phyloP scores from a whole-genome alignment of 257 asterid genomes.

The Capsicum rhomboideum region DNA sequence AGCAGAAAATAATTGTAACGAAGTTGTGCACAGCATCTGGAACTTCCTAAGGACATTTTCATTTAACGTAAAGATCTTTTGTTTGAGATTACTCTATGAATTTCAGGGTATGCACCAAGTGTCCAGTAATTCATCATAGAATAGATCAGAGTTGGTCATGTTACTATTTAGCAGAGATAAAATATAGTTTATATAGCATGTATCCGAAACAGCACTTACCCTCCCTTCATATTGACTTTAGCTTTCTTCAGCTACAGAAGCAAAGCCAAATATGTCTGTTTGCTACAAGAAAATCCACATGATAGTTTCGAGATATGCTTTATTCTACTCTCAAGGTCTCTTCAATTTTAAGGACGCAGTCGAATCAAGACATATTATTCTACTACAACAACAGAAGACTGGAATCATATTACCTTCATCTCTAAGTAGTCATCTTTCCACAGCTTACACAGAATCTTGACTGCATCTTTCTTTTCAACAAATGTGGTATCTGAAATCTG shows the following conservation, averaged over 20 bases:
- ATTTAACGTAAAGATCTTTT: neutral
- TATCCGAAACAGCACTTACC: neutral
- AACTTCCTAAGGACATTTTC: neutral
- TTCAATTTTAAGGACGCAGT: neutral
- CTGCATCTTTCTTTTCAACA: constrained; percentile 68
- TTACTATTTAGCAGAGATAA: neutral
- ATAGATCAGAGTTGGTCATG: neutral
- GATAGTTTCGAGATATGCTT: neutral
- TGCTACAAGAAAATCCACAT: neutral
- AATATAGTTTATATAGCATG: neutral
- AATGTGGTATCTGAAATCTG: constrained; percentile 76
- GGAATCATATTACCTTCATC: constrained; percentile 54
- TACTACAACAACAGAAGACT: neutral
- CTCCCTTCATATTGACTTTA: neutral
- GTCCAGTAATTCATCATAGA: neutral
- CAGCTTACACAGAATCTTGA: constrained; percentile 57
- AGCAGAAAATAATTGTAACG: neutral
- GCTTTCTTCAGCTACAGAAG: neutral
- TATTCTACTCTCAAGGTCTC: neutral
- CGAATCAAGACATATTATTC: neutral
- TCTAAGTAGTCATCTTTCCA: constrained; percentile 77
- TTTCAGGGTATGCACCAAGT: neutral
- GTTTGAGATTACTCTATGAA: neutral
- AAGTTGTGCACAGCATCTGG: neutral
- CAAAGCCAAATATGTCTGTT: neutral